Conservation (phyloP, 139 green algal species). For the Closterium sp. region DNA sequence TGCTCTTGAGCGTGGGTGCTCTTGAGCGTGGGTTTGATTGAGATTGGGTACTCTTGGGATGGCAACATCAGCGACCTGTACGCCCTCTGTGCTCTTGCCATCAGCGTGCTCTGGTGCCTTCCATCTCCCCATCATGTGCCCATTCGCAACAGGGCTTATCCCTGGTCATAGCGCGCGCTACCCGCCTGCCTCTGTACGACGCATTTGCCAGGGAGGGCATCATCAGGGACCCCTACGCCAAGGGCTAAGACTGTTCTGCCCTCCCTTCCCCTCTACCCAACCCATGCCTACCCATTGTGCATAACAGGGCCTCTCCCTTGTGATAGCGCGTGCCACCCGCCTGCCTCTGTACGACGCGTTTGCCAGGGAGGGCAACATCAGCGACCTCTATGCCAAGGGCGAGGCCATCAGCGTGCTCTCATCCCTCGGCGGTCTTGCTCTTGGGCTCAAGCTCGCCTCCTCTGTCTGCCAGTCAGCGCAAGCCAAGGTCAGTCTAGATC, state of each 20-base stretch:
- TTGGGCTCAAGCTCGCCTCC: slow-evolving; percentile 42
- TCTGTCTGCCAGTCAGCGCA: slow-evolving; percentile 18
- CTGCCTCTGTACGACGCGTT: slow-evolving; percentile 44
- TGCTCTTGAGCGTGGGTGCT: no score
- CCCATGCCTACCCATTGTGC: not conserved
- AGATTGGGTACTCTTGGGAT: no score
- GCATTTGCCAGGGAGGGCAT: slow-evolving; percentile 40
- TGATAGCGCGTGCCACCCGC: slow-evolving; percentile 29
- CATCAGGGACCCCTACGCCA: slow-evolving; percentile 38
- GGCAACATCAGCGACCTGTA: no score
- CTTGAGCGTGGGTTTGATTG: no score
- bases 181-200: slow-evolving; percentile 35
- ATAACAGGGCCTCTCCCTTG: slow-evolving; percentile 20
- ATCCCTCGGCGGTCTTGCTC: slow-evolving; percentile 31
- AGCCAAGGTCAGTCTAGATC: no score
- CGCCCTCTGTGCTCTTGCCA: no score
- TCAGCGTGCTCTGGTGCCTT: no score
- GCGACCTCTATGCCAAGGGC: slow-evolving; percentile 43
- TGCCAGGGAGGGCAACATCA: slow-evolving; percentile 36
- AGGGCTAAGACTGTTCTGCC: not conserved
- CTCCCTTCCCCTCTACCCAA: not conserved
- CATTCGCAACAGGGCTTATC: not conserved
- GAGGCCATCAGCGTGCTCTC: slow-evolving; percentile 44
- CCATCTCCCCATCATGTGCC: no score
- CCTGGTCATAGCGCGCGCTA: not conserved